Evolutionary conservation across 2,329 filamentous ascomycete genomes (phyloP).

Genomic region (Kalaharituber pfeilii): DNA sequence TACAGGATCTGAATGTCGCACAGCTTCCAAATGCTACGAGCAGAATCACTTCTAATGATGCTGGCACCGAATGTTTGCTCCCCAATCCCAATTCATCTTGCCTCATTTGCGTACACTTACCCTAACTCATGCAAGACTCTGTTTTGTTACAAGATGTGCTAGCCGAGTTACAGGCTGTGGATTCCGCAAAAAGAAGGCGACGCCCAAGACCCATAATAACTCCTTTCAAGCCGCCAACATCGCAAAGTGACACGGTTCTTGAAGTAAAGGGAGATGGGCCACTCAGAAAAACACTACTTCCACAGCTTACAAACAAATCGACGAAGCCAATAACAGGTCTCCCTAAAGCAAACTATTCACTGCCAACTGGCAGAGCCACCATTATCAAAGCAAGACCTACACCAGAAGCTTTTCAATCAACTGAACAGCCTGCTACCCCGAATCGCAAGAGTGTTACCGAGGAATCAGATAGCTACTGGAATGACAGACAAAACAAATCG

Average conservation of each 20-base stretch:
- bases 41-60: too few relatives aligned
- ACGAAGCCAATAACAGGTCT: neutral
- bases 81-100: too few relatives aligned
- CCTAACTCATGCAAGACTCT: neutral
- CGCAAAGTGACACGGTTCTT: neutral
- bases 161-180: neutral
- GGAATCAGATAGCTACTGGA: too few relatives aligned
- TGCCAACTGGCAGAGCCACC: neutral
- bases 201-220: neutral
- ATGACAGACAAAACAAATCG: too few relatives aligned
- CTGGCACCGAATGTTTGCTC: slow-evolving; percentile 11
- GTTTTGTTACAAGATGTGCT: neutral
- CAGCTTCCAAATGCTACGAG: too few relatives aligned
- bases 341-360: neutral
- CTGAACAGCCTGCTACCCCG: neutral
- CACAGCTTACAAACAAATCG: neutral
- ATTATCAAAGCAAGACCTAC: too few relatives aligned
- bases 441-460: too few relatives aligned
- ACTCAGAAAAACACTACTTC: neutral
- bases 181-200: neutral
- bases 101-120: too few relatives aligned
- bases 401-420: too few relatives aligned
- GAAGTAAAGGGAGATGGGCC: neutral
- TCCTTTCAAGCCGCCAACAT: neutral
- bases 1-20: too few relatives aligned